Evolutionary conservation across 768 basidiomycete species (phyloP).

Genomic region (Agaricus blazei): DNA sequence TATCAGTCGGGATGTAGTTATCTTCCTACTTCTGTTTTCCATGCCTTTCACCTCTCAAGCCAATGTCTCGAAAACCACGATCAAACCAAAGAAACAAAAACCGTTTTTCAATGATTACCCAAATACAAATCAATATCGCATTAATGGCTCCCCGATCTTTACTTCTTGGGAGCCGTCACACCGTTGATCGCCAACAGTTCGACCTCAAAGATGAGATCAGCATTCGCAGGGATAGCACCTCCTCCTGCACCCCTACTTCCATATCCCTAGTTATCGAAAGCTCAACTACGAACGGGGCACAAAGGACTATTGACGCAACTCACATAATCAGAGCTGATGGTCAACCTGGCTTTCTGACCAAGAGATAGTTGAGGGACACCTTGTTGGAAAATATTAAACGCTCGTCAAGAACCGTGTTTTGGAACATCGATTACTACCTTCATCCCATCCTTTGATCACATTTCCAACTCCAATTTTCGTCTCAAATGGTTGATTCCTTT

Average conservation of each 20-base stretch:
- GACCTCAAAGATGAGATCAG: conserved; percentile 77
- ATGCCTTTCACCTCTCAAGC: too few relatives aligned
- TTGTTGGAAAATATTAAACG: conserved; percentile 18
- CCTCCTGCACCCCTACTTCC: conserved; percentile 72
- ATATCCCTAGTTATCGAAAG: conserved; percentile 48
- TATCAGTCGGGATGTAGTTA: too few relatives aligned
- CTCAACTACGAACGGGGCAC: neutral
- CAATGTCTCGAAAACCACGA: too few relatives aligned
- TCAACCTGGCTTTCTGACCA: conserved; percentile 70
- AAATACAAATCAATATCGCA: too few relatives aligned
- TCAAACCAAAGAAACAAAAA: too few relatives aligned
- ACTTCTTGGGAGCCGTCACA: neutral
- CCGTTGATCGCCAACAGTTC: conserved; percentile 71
- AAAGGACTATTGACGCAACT: conserved; percentile 20
- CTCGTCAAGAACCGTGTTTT: neutral
- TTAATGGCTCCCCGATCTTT: too few relatives aligned
- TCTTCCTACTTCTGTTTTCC: too few relatives aligned
- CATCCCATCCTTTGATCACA: conserved; percentile 6
- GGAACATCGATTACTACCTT: neutral
- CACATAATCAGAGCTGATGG: conserved; percentile 71
- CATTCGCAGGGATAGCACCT: conserved; percentile 64
- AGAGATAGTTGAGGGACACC: conserved; percentile 74
- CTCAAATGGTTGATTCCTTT: neutral
- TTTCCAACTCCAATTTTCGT: neutral
- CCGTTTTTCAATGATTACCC: too few relatives aligned